These are phyloP conservation scores for Raffaelea deltoideospora DNA, from an alignment of 2,329 filamentous ascomycete species.

Conservation along the genomic window DNA sequence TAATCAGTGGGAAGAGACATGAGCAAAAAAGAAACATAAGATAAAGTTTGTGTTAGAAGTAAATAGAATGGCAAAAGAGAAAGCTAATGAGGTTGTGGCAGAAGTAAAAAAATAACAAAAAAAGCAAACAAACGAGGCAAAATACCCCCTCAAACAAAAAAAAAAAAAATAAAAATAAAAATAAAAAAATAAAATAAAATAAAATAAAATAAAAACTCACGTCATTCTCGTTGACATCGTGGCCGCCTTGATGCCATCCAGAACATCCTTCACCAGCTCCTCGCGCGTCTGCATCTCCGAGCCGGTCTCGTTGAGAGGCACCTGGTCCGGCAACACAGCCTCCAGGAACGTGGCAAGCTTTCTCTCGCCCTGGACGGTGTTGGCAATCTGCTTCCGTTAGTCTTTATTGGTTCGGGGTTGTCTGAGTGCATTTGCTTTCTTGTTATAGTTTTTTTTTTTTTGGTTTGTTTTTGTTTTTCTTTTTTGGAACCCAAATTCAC, in stretches of 20 bases:
- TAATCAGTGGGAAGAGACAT: too few relatives aligned
- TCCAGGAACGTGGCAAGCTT: conserved; percentile 34
- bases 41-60: too few relatives aligned
- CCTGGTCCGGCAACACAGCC: conserved; percentile 29
- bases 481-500: conserved; percentile 11
- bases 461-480: not conserved
- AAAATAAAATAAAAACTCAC: conserved; percentile 16
- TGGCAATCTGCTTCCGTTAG: conserved; percentile 31
- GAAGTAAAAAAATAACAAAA: too few relatives aligned
- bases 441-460: too few relatives aligned
- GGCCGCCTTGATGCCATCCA: conserved; percentile 33
- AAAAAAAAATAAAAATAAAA: not conserved
- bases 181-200: too few relatives aligned
- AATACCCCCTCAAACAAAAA: not conserved
- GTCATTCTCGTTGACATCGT: conserved; percentile 47
- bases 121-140: too few relatives aligned
- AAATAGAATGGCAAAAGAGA: too few relatives aligned
- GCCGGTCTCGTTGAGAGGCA: conserved; percentile 23
- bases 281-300: conserved; percentile 27
- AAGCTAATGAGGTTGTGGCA: too few relatives aligned
- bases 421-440: too few relatives aligned
- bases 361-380: conserved; percentile 30
- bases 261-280: conserved; percentile 38
- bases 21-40: too few relatives aligned
- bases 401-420: too few relatives aligned